Base-by-base conservation (phyloP, 805 yeast species). In the Yarrowia bubula region DNA sequence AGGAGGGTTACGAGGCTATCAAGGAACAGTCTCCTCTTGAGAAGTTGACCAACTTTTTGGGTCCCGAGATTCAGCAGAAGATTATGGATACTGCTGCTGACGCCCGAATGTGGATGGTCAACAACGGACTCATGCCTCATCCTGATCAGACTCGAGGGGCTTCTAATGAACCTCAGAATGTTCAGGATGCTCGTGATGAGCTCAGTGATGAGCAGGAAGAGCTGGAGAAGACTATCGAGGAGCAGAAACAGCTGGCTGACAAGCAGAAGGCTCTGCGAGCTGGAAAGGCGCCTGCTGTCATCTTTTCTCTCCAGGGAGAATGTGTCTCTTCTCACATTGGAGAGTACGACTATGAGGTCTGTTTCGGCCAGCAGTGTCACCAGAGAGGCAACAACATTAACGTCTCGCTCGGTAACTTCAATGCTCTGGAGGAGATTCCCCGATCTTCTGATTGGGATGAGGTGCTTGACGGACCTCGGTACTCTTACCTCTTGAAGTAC, bases 331-430 rank as follows among this genome's bases (percentile, higher is more conserved):
- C 77, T 35, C 77, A 77, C n/a, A 71, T 86, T 33, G 92, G 92
- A 7, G 95, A 85, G 37, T 90, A 89, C 75, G 83, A 79, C 50
- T 91, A 90, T 74, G 84, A 81, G 69, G 74, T 88, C 32, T 86
- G 88, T 61, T 80, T 85, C 68, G 77, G 80, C 31, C 87, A 84
- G 17, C 75, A 83, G 6, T 77, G 88, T 9, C 77, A 78, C 63
- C 96, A 90, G 73, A 81, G 77, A 65, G 80, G 81, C 17, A 77
- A 78, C 63, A 83, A 83, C 8, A 79, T 80, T 33, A 71, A 77
- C 43, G 80, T 83, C 0, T 75, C 77, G 35, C 81, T 90, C 60
- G 96, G 96, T 1, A 69, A 67, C 1, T 77, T 71, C 53, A 69
- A 69, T 32, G 60, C 67, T 11, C 72, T 72, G 46, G 67, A 69